Evolutionary conservation across 805 yeast species (phyloP), one percentile per base, ranked within the genome.

Genomic region (Barnettozyma siamensis): DNA sequence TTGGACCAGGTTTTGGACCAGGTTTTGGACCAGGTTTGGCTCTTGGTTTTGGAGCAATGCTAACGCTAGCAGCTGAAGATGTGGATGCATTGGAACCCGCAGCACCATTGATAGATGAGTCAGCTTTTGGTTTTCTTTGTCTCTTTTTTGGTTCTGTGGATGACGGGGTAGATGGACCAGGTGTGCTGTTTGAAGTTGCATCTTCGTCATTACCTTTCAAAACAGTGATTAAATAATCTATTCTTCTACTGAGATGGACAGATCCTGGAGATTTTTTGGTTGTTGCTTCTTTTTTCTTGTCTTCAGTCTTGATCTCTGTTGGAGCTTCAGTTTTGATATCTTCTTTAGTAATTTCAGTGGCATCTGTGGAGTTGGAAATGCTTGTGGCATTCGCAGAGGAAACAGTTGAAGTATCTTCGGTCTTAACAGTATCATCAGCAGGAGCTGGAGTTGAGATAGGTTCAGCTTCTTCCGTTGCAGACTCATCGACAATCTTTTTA

Each of bases 221-320:
- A 10, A 87, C 79, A 3, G 76, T 63, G 21, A 91, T 73, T 54
- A 93, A 69, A 54, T 89, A 91, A 59, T 94, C 99, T 1, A 87
- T 80, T 58, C 99, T 78, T 63, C 99, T 78, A 10, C 86, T 87
- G 38, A 93, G 68, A 63, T 93, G 99, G 15, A 93, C 93, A 3
- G 96, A 75, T 8, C 94, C 93, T 1, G 99, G 98, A 4, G 83
- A 84, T 55, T 79, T 83, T 49, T 87, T 84, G 24, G 68, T 53
- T 12, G 33, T n/a, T 16, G 44, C 26, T 4, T 35, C 33, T 27
- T 38, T 41, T 33, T 44, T 17, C 50, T 38, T 70, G 2, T 51
- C 52, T 40, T 43, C 38, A 29, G 34, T n/a, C n/a, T n/a, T n/a
- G n/a, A n/a, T n/a, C 12, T 30, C 40, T 6, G 23, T 7, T 21